Evolutionary conservation across 371 early-diverging fungal genomes (phyloP), one percentile per base, ranked within the genome.

Genomic region (Parasitella parasitica): DNA sequence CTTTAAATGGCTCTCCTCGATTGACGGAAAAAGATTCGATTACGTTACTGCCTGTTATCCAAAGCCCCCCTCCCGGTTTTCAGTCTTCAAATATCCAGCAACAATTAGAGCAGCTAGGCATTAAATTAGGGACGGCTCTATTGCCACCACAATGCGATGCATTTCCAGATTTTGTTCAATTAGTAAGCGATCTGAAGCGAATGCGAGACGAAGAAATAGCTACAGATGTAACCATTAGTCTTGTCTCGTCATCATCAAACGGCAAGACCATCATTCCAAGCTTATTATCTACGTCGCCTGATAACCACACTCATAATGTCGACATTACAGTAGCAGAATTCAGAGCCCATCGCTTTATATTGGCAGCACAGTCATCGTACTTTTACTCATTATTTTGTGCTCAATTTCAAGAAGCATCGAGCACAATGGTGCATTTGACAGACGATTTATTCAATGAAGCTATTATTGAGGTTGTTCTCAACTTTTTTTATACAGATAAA

Each of bases 361-460:
- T 81, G 15, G 78, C 81, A 15, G 70, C 75, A 2, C 77, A 72
- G 16, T 81, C 78, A 5, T 36, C 78, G 6, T 78, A 81, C 49
- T 78, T 81, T 43, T 60, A 74, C 53, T 61, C 75, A 13, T 55
- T 81, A 36, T 75, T 81, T 46, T 77, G 74, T 34, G 34, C 62
- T 5, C 58, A 57, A 20, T 67, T 67, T 34, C 61, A 58, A 48
- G 67, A 67, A 26, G 57, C 67, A 4, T 57, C 54, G 0, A 67
- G 53, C 20, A 8, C 57, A 3, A 18, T 18, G 11, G 46, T 67
- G 0, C 54, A 60, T 32, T 54, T 67, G 18, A 57, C 57, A 16
- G 54, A 61, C 32, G 67, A 67, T 15, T 34, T 67, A 2, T 67
- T 67, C 24, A 61, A 61, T 16, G 62, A 51, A 46, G 57, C 57